A percentile compares a stretch with the other conserved stretches of the same genome.
Conservation (phyloP, 352 stramenopile genomes). For the Vaucheria bursata region DNA sequence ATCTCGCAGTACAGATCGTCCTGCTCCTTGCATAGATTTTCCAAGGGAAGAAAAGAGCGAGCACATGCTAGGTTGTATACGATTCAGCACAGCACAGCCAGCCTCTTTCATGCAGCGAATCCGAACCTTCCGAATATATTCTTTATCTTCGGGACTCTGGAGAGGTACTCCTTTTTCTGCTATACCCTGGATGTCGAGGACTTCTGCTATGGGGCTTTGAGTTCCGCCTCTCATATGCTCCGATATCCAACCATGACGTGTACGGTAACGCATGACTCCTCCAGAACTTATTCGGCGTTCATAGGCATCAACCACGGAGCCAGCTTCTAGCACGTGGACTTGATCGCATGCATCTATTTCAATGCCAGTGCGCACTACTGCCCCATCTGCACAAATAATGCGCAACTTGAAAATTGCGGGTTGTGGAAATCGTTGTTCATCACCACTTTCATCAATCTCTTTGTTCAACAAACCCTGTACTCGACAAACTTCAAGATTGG, state of each 20-base stretch:
- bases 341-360: constrained; percentile 62
- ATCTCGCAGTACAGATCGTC: too few relatives aligned
- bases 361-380: constrained; percentile 61
- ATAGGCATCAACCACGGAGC: constrained; percentile 58
- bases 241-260: constrained; percentile 59
- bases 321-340: constrained; percentile 63
- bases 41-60: background rate
- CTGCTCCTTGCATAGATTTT: too few relatives aligned
- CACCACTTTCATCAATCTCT: background rate
- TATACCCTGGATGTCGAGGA: constrained; percentile 39
- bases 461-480: background rate
- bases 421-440: background rate
- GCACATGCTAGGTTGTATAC: background rate
- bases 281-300: constrained; percentile 63
- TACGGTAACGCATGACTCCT: constrained; percentile 63
- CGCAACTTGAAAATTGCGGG: constrained; percentile 54
- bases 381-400: constrained; percentile 64
- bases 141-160: background rate
- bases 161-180: background rate
- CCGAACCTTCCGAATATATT: background rate
- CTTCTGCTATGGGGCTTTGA: constrained; percentile 63
- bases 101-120: background rate
- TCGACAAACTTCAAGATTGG: constrained; percentile 53
- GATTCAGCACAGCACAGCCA: background rate
- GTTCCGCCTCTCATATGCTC: constrained; percentile 62